Evolutionary conservation across 495 filamentous ascomycete genomes (phyloP), one percentile per base, ranked within the genome.

Genomic region (Bryoglossum gracile): DNA sequence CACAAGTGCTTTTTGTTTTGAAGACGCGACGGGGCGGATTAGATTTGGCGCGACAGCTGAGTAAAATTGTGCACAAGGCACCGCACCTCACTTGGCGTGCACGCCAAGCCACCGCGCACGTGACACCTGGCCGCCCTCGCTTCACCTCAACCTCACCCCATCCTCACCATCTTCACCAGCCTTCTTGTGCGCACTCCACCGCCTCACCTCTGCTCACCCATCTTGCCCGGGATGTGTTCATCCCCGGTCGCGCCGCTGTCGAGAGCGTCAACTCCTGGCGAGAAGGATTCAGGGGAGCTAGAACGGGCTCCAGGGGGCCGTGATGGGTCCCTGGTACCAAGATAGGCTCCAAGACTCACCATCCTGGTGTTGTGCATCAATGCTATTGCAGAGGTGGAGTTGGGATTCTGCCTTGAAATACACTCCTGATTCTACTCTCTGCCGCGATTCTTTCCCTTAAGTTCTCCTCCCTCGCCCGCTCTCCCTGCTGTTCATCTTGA

Each of bases 391-490:
- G 42, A 45, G 45, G 32, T 37, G 26, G 30, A 48, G 32, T 37
- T 48, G 18, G 45, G 23, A 48, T 48, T 38, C 35, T 48, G 32
- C 45, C 45, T 48, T 48, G 16, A 16, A 48, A 21, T 48, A 21
- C 32, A 38, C 32, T 38, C 45, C 32, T 48, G 45, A 38, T 48
- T 48, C 46, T 49, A 40, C 30, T 47, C 44, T 47, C 30, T 47
- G 9, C 30, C 35, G 30, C 44, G 30, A 47, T 37, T 47, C 44
- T 47, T 37, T 1, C 22, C 17, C 35, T 49, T 40, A 49, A 41
- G 35, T 42, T 41, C 46, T 49, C 46, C 41, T 49, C 36, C 16
- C 46, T 49, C 46, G 23, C 35, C 22, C 16, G 22, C 35, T 49
- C 46, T 49, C 46, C 35, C 41, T 49, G 16, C 16, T 39, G 10